A percentile compares a stretch with the other conserved stretches of the same genome.
phyloP scores from a whole-genome alignment of 768 basidiomycete species.

The Termitomyces sp. region DNA sequence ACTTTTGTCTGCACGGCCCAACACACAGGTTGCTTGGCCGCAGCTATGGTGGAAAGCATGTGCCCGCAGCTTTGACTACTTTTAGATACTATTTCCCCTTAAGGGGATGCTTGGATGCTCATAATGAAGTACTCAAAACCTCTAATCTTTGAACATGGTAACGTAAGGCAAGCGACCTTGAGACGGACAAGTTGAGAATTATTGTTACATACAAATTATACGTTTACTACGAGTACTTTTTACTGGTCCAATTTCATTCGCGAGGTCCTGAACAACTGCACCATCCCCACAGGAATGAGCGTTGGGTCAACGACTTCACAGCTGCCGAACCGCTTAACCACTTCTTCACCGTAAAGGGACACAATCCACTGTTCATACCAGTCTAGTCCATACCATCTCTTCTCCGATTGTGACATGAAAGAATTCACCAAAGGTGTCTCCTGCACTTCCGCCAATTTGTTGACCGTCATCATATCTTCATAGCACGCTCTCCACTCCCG shows the following conservation, averaged over 20 bases:
- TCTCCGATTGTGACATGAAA: not conserved
- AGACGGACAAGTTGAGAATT: too few relatives aligned
- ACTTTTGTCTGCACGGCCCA: too few relatives aligned
- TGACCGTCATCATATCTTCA: not conserved
- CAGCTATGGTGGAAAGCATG: too few relatives aligned
- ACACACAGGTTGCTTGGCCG: too few relatives aligned
- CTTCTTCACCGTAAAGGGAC: constrained; percentile 36
- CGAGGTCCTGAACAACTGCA: constrained; percentile 33
- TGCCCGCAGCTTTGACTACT: too few relatives aligned
- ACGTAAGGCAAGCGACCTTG: too few relatives aligned
- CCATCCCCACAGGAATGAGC: constrained; percentile 25
- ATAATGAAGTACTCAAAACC: too few relatives aligned
- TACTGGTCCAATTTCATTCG: constrained; percentile 33
- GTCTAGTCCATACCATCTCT: constrained; percentile 8
- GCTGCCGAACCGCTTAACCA: constrained; percentile 37
- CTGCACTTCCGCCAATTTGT: not conserved
- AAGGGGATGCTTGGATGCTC: too few relatives aligned
- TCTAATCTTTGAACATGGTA: too few relatives aligned
- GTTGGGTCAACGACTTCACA: constrained; percentile 37
- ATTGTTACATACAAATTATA: too few relatives aligned
- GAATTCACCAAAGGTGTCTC: constrained; percentile 4
- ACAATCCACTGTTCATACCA: constrained; percentile 36
- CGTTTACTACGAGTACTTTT: not conserved
- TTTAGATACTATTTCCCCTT: too few relatives aligned
- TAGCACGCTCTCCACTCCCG: not conserved